Percentiles rank a stretch among this genome's conserved stretches.
These are phyloP conservation scores for Crepidotus variabilis DNA, from an alignment of 768 basidiomycete species.

Conservation along the genomic window DNA sequence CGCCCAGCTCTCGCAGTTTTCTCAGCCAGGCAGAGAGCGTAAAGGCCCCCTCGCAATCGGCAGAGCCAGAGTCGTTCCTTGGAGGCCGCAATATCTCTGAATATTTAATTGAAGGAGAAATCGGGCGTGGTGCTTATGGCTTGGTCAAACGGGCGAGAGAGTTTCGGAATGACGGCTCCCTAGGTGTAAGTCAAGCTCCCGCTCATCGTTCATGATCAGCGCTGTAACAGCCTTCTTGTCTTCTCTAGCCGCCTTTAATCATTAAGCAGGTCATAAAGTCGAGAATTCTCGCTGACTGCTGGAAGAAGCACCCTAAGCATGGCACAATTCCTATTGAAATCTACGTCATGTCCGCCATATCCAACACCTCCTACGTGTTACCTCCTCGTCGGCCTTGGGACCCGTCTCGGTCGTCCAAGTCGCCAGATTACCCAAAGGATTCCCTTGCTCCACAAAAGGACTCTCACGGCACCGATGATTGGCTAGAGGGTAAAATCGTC, in stretches of 20 bases:
- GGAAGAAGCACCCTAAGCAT: constrained; percentile 94
- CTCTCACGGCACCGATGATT: constrained; percentile 32
- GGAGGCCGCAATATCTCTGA: constrained; percentile 79
- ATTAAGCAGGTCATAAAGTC: constrained; percentile 99
- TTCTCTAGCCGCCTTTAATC: constrained; percentile 73
- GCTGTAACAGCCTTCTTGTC: constrained; percentile 14
- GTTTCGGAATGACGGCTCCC: constrained; percentile 63
- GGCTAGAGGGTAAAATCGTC: constrained; percentile 68
- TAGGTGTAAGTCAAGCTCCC: constrained; percentile 64
- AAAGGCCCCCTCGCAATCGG: constrained; percentile 57
- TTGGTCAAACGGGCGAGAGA: constrained; percentile 89
- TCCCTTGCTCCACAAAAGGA: neutral
- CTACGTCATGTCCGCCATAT: constrained; percentile 89
- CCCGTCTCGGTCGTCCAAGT: constrained; percentile 48
- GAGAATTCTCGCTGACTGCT: constrained; percentile 97
- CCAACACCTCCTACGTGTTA: constrained; percentile 75
- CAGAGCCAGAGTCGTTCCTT: constrained; percentile 40
- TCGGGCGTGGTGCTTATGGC: constrained; percentile 94
- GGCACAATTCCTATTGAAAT: constrained; percentile 99
- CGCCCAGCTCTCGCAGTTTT: constrained; percentile 59
- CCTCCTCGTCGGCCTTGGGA: constrained; percentile 82
- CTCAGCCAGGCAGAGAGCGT: constrained; percentile 59
- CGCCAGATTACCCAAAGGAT: constrained; percentile 7
- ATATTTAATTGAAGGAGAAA: constrained; percentile 82
- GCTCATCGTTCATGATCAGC: constrained; percentile 13